phyloP scores from a whole-genome alignment of 2,329 filamentous ascomycete genomes.

The Byssothecium circinans region DNA sequence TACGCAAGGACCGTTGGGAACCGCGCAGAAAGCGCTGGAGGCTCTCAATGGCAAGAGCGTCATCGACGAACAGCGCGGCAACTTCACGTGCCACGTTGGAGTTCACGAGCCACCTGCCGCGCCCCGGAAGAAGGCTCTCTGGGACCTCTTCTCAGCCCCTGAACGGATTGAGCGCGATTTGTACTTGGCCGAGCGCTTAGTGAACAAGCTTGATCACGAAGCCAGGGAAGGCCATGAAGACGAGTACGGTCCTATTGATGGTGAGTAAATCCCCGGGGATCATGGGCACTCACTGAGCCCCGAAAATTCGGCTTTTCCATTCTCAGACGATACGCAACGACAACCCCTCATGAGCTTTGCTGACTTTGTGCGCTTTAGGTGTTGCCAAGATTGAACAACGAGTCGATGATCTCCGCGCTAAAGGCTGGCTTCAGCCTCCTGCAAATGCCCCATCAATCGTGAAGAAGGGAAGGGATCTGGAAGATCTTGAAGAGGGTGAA shows the following conservation, averaged over 20 bases:
- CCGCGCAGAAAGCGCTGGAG: conserved; percentile 83
- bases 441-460: conserved; percentile 52
- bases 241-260: conserved; percentile 55
- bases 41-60: conserved; percentile 98
- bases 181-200: conserved; percentile 76
- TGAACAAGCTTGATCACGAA: conserved; percentile 82
- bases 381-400: conserved; percentile 80
- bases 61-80: conserved; percentile 87
- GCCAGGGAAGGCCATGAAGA: conserved; percentile 67
- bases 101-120: conserved; percentile 87
- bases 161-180: conserved; percentile 93
- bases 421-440: conserved; percentile 74
- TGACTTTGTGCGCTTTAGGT: no score
- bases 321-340: no score
- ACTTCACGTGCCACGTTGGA: conserved; percentile 96
- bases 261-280: no score
- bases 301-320: no score
- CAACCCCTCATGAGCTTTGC: no score
- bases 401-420: conserved; percentile 76
- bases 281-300: no score
- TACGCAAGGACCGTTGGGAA: conserved; percentile 46
- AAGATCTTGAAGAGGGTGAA: conserved; percentile 75
- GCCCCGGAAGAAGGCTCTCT: conserved; percentile 90
- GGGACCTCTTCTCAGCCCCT: conserved; percentile 93
- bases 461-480: conserved; percentile 65